Evolutionary conservation across 495 filamentous ascomycete genomes (phyloP), one percentile per base, ranked within the genome.

Genomic region (Penicillium mononematosum): DNA sequence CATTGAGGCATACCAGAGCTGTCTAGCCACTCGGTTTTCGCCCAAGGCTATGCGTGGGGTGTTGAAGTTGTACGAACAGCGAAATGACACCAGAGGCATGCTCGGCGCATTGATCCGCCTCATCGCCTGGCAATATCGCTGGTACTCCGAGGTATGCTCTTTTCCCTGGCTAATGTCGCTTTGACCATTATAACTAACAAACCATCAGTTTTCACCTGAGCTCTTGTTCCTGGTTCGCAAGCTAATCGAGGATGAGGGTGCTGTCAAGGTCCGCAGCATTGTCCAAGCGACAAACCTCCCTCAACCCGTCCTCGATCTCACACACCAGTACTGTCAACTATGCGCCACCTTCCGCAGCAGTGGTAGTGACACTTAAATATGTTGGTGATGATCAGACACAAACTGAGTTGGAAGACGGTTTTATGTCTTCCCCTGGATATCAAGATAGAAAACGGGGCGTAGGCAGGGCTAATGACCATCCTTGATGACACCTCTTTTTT

Each of bases 81-180:
- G 83, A 59, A 83, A 85, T 34, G 89, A 88, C 67, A 88, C 88
- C 9, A 75, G 90, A 52, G 85, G 86, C 31, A 89, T 88, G 58
- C 78, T 98, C 27, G 86, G 85, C 39, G 85, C 87, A 10, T 78
- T 96, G 51, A 97, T 98, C 53, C 79, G 90, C 42, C 74, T 98
- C 48, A 90, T 97, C 34, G 89, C 93, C 5, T 98, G 94, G 94
- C 93, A 98, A 76, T 98, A 97, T 73, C 85, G 94, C 58, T 97
- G 94, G 94, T 98, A 98, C 75, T 96, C 92, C 25, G 95, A 91
- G 81, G 87, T 89, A 77, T 58, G 77, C 66, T 54, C 43, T 14
- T 4, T 27, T 39, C 32, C 17, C 34, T 36, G 3, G 27, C 8
- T 53, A 39, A 32, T 41, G 19, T 52, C 20, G 12, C 20, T 9